Percentiles rank a stretch among this genome's conserved stretches.
Conservation (phyloP, 176 grass and related monocot species). For the Olyra latifolia region DNA sequence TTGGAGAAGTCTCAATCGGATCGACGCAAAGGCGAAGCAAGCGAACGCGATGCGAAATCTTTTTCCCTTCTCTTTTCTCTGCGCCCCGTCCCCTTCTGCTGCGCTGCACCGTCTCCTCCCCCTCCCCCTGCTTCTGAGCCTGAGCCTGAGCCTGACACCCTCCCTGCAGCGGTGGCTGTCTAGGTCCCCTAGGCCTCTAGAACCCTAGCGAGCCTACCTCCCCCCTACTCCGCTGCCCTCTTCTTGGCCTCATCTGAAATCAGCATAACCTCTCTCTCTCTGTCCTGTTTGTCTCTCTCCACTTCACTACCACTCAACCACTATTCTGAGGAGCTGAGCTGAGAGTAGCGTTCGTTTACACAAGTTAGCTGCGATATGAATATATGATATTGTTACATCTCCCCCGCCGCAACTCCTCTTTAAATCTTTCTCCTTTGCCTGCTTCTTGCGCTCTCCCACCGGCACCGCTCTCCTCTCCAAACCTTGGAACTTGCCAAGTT, state of each 20-base stretch:
- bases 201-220: slow-evolving; percentile 17
- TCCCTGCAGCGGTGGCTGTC: slow-evolving; percentile 38
- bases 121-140: too few species aligned
- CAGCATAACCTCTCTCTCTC: slow-evolving; percentile 19
- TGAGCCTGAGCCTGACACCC: not conserved
- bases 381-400: slow-evolving; percentile 10
- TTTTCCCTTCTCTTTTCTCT: slow-evolving; percentile 26
- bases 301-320: slow-evolving; percentile 48
- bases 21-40: not conserved
- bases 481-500: not conserved
- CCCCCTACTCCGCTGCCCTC: not conserved
- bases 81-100: slow-evolving; percentile 5
- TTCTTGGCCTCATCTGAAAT: slow-evolving; percentile 1
- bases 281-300: too few species aligned
- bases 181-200: slow-evolving; percentile 35
- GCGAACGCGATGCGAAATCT: not conserved
- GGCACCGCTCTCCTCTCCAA: not conserved
- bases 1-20: too few species aligned
- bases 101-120: slow-evolving; percentile 32
- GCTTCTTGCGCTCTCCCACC: not conserved
- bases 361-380: not conserved
- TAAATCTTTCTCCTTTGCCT: slow-evolving; percentile 32
- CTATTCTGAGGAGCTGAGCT: slow-evolving; percentile 35
- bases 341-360: not conserved
- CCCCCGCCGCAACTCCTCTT: slow-evolving; percentile 26